Base-by-base conservation (phyloP, 139 green algal genomes). In the Chlamydomonas sp. region DNA sequence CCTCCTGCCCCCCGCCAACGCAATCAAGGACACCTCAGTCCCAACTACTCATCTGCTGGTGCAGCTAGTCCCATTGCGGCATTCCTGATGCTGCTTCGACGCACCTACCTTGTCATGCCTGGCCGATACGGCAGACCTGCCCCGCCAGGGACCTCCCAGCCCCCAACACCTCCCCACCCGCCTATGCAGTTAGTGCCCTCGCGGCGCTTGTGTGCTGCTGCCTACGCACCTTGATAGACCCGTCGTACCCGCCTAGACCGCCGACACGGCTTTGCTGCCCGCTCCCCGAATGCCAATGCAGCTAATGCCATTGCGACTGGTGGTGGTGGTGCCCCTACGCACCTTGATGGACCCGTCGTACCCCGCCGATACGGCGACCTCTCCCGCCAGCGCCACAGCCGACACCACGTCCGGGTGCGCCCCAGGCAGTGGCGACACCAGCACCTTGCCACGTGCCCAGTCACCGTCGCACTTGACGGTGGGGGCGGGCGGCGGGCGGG, bases 331-430 rank as follows among this genome's bases (percentile, higher is more conserved):
- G 31, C 31, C 31, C 75, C 18, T 49, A 17, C 87, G 5, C 66
- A 92, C 89, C 89, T 92, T 92, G 75, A 90, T n/a, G 6, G 85
- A 76, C 1, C 85, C 85, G 31, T 90, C 89, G 62, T 90, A 92
- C 15, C 89, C 89, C 0, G 80, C 68, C 5, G 85, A 84, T 62
- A 89, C 61, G 57, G 69, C 85, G 31, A 90, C n/a, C 20, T 90
- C 73, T 0, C 89, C 89, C 17, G 80, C 68, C 62, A 92, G 64
- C 31, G 89, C 89, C 80, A 92, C 85, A 49, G 85, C 71, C 18
- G 89, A 72, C 73, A 92, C 85, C 67, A 88, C 79, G 49, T 92
- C 89, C 0, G 85, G 57, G 69, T 92, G 89, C 9, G 85, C 89
- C 59, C 6, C 63, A 2, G 86, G 71, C 62, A 84, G 73, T 16